phyloP scores from a whole-genome alignment of 2,329 filamentous ascomycete species.

The Arthrobotrys musiformis region DNA sequence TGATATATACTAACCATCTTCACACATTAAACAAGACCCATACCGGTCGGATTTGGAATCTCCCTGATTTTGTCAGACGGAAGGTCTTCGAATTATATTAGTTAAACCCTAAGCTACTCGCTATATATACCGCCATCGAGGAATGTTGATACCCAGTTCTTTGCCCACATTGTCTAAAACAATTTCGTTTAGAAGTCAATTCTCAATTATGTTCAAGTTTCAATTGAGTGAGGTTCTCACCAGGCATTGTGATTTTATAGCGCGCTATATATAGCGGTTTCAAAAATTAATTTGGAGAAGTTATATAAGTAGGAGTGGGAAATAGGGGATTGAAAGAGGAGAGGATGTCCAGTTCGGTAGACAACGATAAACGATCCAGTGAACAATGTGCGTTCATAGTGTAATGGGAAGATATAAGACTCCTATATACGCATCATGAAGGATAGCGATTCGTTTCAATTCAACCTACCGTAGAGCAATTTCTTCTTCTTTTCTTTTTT shows the following conservation, averaged over 20 bases:
- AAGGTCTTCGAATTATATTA: background rate
- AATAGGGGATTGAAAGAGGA: background rate
- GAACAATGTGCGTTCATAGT: too few relatives aligned
- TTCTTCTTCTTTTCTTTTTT: background rate
- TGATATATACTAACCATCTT: background rate
- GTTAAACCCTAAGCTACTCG: conserved; percentile 1
- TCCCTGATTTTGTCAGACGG: too few relatives aligned
- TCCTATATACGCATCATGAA: background rate
- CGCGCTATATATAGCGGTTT: background rate
- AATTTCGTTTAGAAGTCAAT: conserved; percentile 9
- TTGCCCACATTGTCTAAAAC: background rate
- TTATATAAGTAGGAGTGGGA: background rate
- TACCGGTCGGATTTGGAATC: background rate
- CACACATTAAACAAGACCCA: background rate
- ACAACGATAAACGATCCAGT: conserved; percentile 1
- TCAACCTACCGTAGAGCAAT: background rate
- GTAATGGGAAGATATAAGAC: background rate
- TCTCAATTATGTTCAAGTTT: background rate
- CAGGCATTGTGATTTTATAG: background rate
- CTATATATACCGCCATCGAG: background rate
- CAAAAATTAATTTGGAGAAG: background rate
- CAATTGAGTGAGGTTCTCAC: background rate
- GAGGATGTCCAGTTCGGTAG: background rate
- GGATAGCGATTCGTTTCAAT: background rate
- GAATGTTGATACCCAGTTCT: background rate